Conservation (phyloP, 805 yeast species). For the Saturnispora hagleri region DNA sequence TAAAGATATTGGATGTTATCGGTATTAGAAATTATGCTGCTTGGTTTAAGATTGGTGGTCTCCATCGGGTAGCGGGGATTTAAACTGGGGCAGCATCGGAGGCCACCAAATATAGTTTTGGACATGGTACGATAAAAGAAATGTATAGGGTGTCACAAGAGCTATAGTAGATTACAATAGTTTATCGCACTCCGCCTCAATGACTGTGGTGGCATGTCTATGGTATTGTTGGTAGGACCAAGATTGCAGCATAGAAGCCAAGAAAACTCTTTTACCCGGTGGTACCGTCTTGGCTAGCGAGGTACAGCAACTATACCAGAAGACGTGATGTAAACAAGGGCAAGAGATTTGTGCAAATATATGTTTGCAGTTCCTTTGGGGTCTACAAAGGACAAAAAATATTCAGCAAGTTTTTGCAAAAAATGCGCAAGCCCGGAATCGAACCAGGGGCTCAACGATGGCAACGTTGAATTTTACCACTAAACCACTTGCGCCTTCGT, state of each 20-base stretch:
- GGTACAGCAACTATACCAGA: too few species aligned
- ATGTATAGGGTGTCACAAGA: too few species aligned
- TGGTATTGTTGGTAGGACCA: neutral
- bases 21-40: neutral
- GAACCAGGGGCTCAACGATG: slow-evolving; percentile 24
- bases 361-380: too few species aligned
- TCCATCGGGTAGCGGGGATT: too few species aligned
- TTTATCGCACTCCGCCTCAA: neutral
- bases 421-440: slow-evolving; percentile 22
- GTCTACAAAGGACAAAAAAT: too few species aligned
- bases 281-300: too few species aligned
- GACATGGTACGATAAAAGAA: neutral
- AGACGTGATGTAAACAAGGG: too few species aligned
- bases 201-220: neutral
- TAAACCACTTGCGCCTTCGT: slow-evolving; percentile 19
- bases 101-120: too few species aligned
- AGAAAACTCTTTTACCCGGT: neutral
- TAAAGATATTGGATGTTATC: neutral
- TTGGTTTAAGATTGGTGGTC: neutral
- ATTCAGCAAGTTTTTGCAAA: neutral
- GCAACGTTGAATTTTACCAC: slow-evolving; percentile 23
- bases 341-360: too few species aligned
- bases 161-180: too few species aligned
- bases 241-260: neutral
- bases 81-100: neutral